phyloP scores from a whole-genome alignment of 495 filamentous ascomycete species.

The Penicillium paradoxum region DNA sequence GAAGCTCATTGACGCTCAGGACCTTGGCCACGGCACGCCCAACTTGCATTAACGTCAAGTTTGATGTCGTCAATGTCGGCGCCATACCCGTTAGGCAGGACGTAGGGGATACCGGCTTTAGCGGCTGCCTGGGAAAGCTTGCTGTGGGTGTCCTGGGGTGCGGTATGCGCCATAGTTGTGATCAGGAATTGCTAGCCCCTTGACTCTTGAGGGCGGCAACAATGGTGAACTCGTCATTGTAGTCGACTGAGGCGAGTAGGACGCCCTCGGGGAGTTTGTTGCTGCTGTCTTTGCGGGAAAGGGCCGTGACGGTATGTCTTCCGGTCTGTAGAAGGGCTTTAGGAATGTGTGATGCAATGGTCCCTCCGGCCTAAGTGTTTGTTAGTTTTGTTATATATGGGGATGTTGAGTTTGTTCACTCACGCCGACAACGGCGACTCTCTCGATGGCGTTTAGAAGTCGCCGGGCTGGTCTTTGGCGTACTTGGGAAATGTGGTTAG shows the following conservation, averaged over 20 bases:
- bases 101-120: conserved; percentile 54
- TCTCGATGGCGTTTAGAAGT: conserved; percentile 41
- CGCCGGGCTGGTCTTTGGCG: conserved; percentile 33
- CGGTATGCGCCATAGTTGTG: conserved; percentile 50
- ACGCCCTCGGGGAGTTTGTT: conserved; percentile 43
- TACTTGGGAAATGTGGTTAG: conserved; percentile 21
- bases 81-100: conserved; percentile 59
- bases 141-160: conserved; percentile 42
- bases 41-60: conserved; percentile 41
- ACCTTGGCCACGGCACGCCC: conserved; percentile 45
- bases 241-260: conserved; percentile 40
- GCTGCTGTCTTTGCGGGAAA: conserved; percentile 45
- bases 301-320: conserved; percentile 50
- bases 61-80: conserved; percentile 28
- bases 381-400: conserved; percentile 10
- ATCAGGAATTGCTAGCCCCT: conserved; percentile 56
- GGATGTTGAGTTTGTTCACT: conserved; percentile 9
- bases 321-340: conserved; percentile 45
- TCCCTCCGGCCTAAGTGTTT: conserved; percentile 53
- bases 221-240: conserved; percentile 42
- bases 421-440: conserved; percentile 49
- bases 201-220: conserved; percentile 44
- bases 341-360: conserved; percentile 50
- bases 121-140: conserved; percentile 58
- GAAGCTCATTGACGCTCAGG: conserved; percentile 41